Conservation (phyloP, 192 early-diverging fungal genomes). For the Linnemannia zychae region DNA sequence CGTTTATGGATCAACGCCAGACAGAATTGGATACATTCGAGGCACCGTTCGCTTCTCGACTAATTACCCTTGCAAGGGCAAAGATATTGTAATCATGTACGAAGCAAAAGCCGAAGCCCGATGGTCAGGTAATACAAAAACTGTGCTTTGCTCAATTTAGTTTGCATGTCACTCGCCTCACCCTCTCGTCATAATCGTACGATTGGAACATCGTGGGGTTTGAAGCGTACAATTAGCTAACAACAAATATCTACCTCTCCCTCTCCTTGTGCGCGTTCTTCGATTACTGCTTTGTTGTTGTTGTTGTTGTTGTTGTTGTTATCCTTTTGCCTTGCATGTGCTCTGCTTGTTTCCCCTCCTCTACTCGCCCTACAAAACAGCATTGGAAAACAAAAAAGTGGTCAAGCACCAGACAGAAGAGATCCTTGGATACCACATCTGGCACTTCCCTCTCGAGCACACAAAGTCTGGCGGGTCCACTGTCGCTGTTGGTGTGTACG, state of each 20-base stretch:
- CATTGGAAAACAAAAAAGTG: slow-evolving; percentile 52
- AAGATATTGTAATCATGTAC: slow-evolving; percentile 50
- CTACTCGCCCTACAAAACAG: slow-evolving; percentile 7
- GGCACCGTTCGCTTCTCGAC: slow-evolving; percentile 38
- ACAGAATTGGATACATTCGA: slow-evolving; percentile 35
- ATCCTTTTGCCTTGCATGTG: neutral
- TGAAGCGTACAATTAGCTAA: neutral
- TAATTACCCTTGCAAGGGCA: slow-evolving; percentile 41
- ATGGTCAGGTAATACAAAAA: slow-evolving; percentile 36
- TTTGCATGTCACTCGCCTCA: neutral
- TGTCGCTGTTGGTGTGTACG: slow-evolving; percentile 36
- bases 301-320: neutral
- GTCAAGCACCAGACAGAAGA: slow-evolving; percentile 45
- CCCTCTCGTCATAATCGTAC: neutral
- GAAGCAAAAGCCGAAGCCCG: slow-evolving; percentile 46
- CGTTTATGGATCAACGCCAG: slow-evolving; percentile 48
- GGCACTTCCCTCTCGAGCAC: slow-evolving; percentile 47
- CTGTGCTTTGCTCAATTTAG: neutral
- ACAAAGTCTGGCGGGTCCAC: slow-evolving; percentile 30
- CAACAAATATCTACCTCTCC: neutral
- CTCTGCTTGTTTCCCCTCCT: neutral
- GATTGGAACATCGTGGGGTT: neutral
- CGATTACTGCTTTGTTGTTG: neutral
- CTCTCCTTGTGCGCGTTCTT: neutral
- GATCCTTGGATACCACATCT: slow-evolving; percentile 38